Conservation (phyloP, 352 stramenopile species). For the Globisporangium lucens region DNA sequence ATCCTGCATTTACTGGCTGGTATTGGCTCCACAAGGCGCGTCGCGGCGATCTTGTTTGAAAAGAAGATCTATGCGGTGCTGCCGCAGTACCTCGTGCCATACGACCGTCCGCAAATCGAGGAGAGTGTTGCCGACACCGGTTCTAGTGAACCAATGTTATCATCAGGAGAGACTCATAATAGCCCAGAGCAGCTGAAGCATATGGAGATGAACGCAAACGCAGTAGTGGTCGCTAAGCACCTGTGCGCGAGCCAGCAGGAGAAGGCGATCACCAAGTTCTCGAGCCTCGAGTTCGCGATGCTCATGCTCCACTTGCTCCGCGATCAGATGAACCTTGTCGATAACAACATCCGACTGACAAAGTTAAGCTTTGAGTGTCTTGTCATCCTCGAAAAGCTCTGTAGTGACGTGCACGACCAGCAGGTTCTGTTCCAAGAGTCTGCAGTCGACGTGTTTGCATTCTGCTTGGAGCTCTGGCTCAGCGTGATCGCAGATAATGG, state of each 20-base stretch:
- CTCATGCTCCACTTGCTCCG: constrained; percentile 43
- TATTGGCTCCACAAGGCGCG: constrained; percentile 34
- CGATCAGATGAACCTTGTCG: not conserved
- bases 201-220: constrained; percentile 23
- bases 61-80: constrained; percentile 48
- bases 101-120: constrained; percentile 4
- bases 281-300: constrained; percentile 35
- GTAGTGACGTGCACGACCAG: constrained; percentile 30
- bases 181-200: not conserved
- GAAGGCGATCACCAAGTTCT: constrained; percentile 31
- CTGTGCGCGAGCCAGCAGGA: constrained; percentile 37
- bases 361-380: constrained; percentile 34
- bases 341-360: not conserved
- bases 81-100: constrained; percentile 34
- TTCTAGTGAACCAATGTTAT: not conserved
- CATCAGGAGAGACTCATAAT: not conserved
- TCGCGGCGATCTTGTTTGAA: constrained; percentile 54
- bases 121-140: not conserved
- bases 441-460: constrained; percentile 38
- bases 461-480: constrained; percentile 37
- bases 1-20: constrained; percentile 41
- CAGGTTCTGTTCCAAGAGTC: constrained; percentile 37
- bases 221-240: constrained; percentile 19
- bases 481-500: constrained; percentile 1
- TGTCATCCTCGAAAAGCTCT: constrained; percentile 39